Evolutionary conservation across 2,329 filamentous ascomycete species (phyloP), one percentile per base, ranked within the genome.

Genomic region (Aspergillus luchuensis): DNA sequence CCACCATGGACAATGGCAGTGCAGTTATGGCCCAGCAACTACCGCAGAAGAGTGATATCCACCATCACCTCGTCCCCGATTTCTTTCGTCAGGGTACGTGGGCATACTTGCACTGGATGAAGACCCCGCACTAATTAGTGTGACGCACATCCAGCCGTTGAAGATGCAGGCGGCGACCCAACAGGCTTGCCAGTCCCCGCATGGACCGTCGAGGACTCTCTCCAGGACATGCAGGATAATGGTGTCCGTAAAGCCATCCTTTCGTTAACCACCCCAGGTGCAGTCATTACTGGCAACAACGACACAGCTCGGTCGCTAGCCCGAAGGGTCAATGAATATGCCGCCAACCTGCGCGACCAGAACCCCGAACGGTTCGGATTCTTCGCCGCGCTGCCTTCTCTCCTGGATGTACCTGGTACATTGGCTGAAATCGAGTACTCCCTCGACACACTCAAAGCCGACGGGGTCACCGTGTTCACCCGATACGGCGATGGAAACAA

Each of bases 401-500:
- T 64, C 1, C 49, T 60, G 2, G 63, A 66, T 41, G 62, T 58
- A 3, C 21, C 52, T 1, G 52, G 13, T 2, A 52, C 56, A 3
- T 30, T 67, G 5, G 51, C 45, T 0, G 66, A 68, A 28, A 64
- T 66, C 8, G 7, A 15, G n/a, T 66, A 68, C n/a, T 54, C 57
- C 0, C 50, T 67, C 5, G 59, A 63, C 50, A 19, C 28, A 1
- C 48, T 68, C 5, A 38, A 58, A 21, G 60, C 81, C 0, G 82
- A 84, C 63, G 81, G 82, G 0, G 71, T 84, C 0, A 76, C 69
- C 0, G 65, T 85, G 0, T 81, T 78, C 60, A 82, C 80, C 0
- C 72, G 80, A 10, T 83, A 84, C 60, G 79, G 79, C 4, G 80
- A 81, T 54, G 78, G 65, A 5, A 72, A 79, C 54, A 61, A 71